Evolutionary conservation across 768 basidiomycete genomes (phyloP).

Genomic region (Gloeostereum incarnatum): DNA sequence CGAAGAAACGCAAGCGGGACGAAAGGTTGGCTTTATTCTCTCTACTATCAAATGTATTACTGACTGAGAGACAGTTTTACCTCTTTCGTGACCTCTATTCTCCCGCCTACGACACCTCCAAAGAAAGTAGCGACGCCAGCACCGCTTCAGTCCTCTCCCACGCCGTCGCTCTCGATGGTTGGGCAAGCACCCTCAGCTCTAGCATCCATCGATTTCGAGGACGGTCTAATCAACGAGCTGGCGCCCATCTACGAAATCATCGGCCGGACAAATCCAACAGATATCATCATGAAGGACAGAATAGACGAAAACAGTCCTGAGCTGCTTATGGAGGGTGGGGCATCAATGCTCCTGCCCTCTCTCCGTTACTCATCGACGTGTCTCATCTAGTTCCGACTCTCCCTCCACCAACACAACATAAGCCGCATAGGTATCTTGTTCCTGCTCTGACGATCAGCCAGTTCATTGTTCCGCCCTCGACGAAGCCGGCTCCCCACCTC

Average conservation of each 20-base stretch:
- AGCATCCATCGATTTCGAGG: not conserved
- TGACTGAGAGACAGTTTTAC: conserved; percentile 19
- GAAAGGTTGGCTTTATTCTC: not conserved
- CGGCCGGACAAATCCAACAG: conserved; percentile 16
- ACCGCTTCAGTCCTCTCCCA: conserved; percentile 12
- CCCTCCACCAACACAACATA: conserved; percentile 40
- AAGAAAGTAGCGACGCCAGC: not conserved
- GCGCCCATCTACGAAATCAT: conserved; percentile 20
- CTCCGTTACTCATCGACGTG: not conserved
- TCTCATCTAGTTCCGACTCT: conserved; percentile 46
- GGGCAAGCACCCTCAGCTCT: conserved; percentile 20
- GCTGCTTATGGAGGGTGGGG: conserved; percentile 57
- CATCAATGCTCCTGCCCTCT: conserved; percentile 8
- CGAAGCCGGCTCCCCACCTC: conserved; percentile 7
- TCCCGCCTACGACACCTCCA: conserved; percentile 19
- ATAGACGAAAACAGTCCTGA: conserved; percentile 37
- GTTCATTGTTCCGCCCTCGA: conserved; percentile 11
- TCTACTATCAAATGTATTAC: not conserved
- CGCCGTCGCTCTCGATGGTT: conserved; percentile 19
- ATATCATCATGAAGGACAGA: conserved; percentile 43
- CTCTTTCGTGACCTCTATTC: conserved; percentile 28
- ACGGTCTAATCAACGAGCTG: conserved; percentile 21
- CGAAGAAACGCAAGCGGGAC: not conserved
- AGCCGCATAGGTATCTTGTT: conserved; percentile 16
- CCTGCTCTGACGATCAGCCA: conserved; percentile 21